These are phyloP conservation scores for Dipodascopsis uninucleata DNA, from an alignment of 805 yeast genomes.

Conservation along the genomic window DNA sequence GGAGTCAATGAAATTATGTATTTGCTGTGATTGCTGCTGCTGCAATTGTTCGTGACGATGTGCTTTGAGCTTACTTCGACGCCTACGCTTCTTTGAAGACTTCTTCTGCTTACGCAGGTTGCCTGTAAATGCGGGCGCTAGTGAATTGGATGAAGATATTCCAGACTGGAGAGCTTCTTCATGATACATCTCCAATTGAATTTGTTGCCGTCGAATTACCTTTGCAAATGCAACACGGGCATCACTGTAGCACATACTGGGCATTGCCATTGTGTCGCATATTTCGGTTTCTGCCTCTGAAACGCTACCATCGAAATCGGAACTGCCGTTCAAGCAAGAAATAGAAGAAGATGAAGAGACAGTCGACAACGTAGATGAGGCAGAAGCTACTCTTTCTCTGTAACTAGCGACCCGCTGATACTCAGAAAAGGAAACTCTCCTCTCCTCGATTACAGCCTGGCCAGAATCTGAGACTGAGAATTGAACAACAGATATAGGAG, in stretches of 20 bases:
- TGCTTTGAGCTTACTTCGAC: neutral
- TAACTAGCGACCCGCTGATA: neutral
- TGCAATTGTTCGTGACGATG: constrained; percentile 1
- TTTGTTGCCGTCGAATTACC: constrained; percentile 16
- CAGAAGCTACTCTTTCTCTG: neutral
- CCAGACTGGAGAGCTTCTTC: constrained; percentile 1
- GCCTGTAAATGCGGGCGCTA: neutral
- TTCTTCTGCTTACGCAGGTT: neutral
- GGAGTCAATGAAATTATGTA: no score
- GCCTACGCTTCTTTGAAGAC: neutral
- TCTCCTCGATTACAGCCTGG: constrained; percentile 16
- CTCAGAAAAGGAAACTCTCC: neutral
- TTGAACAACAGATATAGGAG: constrained; percentile 1
- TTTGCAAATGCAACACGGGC: constrained; percentile 25
- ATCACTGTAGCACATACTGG: constrained; percentile 6
- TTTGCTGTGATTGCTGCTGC: constrained; percentile 4
- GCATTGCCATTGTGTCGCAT: constrained; percentile 7
- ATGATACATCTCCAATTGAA: constrained; percentile 6
- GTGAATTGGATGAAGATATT: neutral
- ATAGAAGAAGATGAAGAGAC: constrained; percentile 9
- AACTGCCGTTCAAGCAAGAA: constrained; percentile 1
- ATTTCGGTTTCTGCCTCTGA: constrained; percentile 27
- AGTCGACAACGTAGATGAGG: constrained; percentile 11
- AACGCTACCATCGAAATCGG: constrained; percentile 1
- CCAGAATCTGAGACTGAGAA: constrained; percentile 15